Evolutionary conservation across 2,329 filamentous ascomycete species (phyloP), one percentile per base, ranked within the genome.

Genomic region (Bisporella sp.): DNA sequence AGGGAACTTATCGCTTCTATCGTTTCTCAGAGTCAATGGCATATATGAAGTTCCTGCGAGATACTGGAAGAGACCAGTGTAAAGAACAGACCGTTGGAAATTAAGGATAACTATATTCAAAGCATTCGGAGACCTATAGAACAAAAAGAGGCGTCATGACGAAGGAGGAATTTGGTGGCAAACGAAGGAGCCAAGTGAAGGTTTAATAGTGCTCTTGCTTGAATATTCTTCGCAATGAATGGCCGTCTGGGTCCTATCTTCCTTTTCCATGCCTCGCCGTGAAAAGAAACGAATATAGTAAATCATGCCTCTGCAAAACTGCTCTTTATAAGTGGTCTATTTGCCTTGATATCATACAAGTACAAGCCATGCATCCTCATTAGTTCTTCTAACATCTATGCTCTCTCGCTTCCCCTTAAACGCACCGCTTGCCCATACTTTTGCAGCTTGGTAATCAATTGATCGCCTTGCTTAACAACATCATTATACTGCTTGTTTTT

Each of bases 401-500:
- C 89, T 63, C 93, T 82, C 77, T 99, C 93, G 66, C 92, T 97
- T 40, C 93, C 93, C 63, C 93, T 82, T 71, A 99, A 76, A 65
- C 93, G 82, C 57, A 99, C 93, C 2, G 93, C 87, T 72, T 99
- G 93, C 42, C 93, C 93, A 69, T 99, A 99, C 78, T 99, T 99
- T 74, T 99, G 93, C 61, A 99, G 76, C 78, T 99, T 99, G 52
- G 93, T 99, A 68, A 99, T 97, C 56, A 99, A 78, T 71, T 95
- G 88, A 70, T 99, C 93, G 32, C 93, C 93, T 68, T 97, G 93
- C 74, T 93, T 93, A 54, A 99, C 90, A 37, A 97, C 90, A 63
- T 99, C 93, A 62, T 91, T 87, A 72, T 99, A 99, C 74, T 99
- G 93, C 79, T 96, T 96, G 78, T 97, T 97, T 84, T 99, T 99